phyloP scores from a whole-genome alignment of 2,329 filamentous ascomycete species.

The Zasmidium cellare region DNA sequence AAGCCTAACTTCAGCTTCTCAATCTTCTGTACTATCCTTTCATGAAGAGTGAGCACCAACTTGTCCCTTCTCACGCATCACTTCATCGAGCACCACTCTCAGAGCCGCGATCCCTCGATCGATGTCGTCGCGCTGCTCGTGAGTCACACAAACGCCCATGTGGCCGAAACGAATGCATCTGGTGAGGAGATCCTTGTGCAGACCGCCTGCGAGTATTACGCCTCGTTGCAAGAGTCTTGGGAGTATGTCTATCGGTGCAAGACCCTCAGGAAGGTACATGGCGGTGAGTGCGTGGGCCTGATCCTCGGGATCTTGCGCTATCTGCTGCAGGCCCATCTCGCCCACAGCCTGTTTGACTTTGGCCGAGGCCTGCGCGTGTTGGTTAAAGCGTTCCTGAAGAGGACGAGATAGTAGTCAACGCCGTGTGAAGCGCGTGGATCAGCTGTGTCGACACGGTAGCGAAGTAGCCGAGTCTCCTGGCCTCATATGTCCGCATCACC shows the following conservation, averaged over 20 bases:
- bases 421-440: constrained; percentile 85
- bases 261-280: constrained; percentile 83
- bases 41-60: too few relatives aligned
- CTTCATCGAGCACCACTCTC: constrained; percentile 68
- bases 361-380: constrained; percentile 75
- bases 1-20: too few relatives aligned
- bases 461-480: constrained; percentile 82
- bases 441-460: constrained; percentile 94
- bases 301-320: constrained; percentile 79
- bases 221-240: constrained; percentile 81
- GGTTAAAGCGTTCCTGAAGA: constrained; percentile 76
- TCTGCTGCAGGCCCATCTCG: constrained; percentile 79
- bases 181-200: constrained; percentile 90
- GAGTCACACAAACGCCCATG: constrained; percentile 91
- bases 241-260: constrained; percentile 77
- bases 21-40: too few relatives aligned
- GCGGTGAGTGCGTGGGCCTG: constrained; percentile 98
- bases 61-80: not conserved
- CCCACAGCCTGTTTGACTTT: constrained; percentile 80
- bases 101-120: constrained; percentile 79
- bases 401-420: constrained; percentile 77
- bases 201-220: constrained; percentile 87
- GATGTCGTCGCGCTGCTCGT: constrained; percentile 75
- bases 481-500: constrained; percentile 98
- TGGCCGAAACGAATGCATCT: constrained; percentile 95